A percentile compares a stretch with the other conserved stretches of the same genome.
phyloP scores from a whole-genome alignment of 2,329 filamentous ascomycete species.

The Paecilomyces fulvus region DNA sequence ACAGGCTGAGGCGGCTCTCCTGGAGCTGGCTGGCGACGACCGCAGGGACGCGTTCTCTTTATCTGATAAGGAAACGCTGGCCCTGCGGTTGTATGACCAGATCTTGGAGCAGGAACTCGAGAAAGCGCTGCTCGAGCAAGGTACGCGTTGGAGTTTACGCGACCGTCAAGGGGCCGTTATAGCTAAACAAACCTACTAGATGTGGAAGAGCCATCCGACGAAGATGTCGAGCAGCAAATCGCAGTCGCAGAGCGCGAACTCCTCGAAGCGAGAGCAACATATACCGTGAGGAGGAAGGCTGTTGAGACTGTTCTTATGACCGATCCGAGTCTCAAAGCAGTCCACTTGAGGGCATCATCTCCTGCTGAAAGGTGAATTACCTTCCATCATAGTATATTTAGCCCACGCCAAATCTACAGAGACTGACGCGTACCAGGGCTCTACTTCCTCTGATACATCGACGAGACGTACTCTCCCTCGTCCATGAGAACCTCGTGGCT shows the following conservation, averaged over 20 bases:
- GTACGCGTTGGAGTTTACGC: conserved; percentile 14
- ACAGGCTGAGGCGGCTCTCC: conserved; percentile 24
- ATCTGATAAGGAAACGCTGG: conserved; percentile 56
- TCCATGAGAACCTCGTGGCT: conserved; percentile 52
- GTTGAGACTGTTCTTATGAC: conserved; percentile 61
- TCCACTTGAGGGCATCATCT: conserved; percentile 59
- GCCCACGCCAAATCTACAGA: conserved; percentile 4
- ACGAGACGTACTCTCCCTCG: conserved; percentile 59
- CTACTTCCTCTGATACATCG: conserved; percentile 58
- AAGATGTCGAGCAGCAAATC: conserved; percentile 46
- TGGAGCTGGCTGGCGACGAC: conserved; percentile 36
- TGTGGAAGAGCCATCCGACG: conserved; percentile 33
- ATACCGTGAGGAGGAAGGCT: conserved; percentile 61
- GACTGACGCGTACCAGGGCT: conserved; percentile 42
- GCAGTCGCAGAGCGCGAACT: conserved; percentile 54
- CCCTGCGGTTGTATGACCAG: conserved; percentile 62
- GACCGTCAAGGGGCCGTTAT: background rate
- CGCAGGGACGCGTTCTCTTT: conserved; percentile 46
- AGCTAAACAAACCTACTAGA: conserved; percentile 15
- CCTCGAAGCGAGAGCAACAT: conserved; percentile 61
- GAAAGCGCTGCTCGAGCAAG: conserved; percentile 53
- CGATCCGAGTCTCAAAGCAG: conserved; percentile 68
- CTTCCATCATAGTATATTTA: conserved; percentile 1
- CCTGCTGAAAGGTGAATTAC: conserved; percentile 57
- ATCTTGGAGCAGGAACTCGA: conserved; percentile 65